Evolutionary conservation across 78 protist species (phyloP).

Genomic region (Dictyostelium purpureum): DNA sequence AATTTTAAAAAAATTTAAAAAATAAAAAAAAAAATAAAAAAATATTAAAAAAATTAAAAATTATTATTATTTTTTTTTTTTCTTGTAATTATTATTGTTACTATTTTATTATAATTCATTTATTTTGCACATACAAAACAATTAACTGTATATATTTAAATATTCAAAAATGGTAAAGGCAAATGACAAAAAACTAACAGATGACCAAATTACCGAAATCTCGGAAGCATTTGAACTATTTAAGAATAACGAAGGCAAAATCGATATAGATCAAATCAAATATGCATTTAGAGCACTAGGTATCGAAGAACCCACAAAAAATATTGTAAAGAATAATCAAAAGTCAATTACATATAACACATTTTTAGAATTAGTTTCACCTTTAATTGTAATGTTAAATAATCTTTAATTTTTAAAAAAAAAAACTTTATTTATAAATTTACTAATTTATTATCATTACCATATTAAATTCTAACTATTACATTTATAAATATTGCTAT

Average conservation of each 20-base stretch:
- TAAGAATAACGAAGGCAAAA: slow-evolving; percentile 50
- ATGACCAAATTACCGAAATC: slow-evolving; percentile 26
- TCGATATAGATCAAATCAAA: slow-evolving; percentile 28
- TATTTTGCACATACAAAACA: background rate
- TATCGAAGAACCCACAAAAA: background rate
- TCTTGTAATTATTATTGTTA: background rate
- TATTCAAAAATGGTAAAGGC: background rate
- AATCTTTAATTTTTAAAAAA: too few species aligned
- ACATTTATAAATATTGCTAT: background rate
- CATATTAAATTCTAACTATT: background rate
- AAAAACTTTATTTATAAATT: background rate
- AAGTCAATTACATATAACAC: background rate
- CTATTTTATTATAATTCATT: background rate
- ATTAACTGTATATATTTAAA: background rate
- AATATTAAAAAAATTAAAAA: background rate
- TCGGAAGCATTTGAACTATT: slow-evolving; percentile 63
- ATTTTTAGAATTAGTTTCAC: slow-evolving; percentile 38
- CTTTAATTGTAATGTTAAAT: slow-evolving; percentile 33
- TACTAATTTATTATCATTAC: background rate
- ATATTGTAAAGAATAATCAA: background rate
- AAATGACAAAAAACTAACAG: background rate
- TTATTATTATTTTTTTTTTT: background rate
- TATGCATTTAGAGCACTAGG: slow-evolving; percentile 70
- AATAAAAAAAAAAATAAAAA: background rate
- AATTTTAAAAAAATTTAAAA: background rate